Evolutionary conservation across 2,329 filamentous ascomycete genomes (phyloP), one percentile per base, ranked within the genome.

Genomic region (Venturia oleaginea): DNA sequence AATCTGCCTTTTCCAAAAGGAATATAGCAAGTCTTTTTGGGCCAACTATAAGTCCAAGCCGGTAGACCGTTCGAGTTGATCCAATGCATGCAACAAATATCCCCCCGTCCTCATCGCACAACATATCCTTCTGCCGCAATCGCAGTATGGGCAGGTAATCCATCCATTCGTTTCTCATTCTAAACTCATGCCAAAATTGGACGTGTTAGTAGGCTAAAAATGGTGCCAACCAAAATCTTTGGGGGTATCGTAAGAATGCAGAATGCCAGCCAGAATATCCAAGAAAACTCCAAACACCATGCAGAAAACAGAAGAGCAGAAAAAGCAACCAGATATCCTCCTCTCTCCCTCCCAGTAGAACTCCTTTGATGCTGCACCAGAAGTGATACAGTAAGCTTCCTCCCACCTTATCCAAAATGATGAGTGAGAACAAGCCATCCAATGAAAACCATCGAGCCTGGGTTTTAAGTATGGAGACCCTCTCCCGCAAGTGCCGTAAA

Each of bases 241-340:
- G n/a, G 46, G 46, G 46, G 46, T 51, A 51, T 51, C 46, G 46
- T 51, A 51, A 51, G n/a, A 51, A 51, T 27, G 46, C 46, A 51
- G 17, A 27, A 51, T 13, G 22, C 46, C 46, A 51, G 22, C 46
- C 24, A 13, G 13, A 27, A 51, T 27, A 15, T 51, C 22, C 46
- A 51, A 51, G n/a, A n/a, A 51, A 51, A 10, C 46, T 15, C 24
- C 46, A 27, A 51, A 51, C 46, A 15, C 46, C 46, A 22, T 51
- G 46, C 46, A 30, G 27, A 4, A 11, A 51, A 27, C 11, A 48
- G 46, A 27, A 15, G 15, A 48, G 22, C 46, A 51, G 24, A 24
- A 24, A 51, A 51, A 22, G 2, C 27, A 27, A 22, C 11, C 46
- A 51, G 8, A 51, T 27, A 22, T 24, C 46, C 46, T 51, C 46